Base-by-base conservation (phyloP, 305 asterid genomes). In the Fraxinus dipetala region DNA sequence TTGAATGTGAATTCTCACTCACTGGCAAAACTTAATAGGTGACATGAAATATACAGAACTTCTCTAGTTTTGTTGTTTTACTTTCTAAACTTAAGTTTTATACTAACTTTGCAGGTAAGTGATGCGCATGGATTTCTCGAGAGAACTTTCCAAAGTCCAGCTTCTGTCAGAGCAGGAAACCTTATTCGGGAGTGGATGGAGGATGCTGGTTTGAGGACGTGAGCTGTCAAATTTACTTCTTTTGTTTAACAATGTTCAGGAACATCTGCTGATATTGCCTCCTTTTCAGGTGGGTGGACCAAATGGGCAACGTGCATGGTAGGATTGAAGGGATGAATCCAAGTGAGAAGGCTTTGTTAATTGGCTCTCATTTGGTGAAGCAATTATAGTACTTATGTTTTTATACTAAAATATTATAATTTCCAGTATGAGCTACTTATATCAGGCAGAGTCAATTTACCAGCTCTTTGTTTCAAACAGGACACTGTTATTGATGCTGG, bases 401-500 rank as follows among this genome's bases (percentile, higher is more conserved):
- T 48, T 43, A 80, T 80, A 51, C 24, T 26, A 59, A 56, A 76
- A 73, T 80, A 63, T 79, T 16, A 67, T 4, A 83, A 59, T 75
- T 72, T 69, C 67, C 38, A 48, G 77, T 70, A 22, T 51, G 35
- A 69, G 79, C 63, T 18, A 48, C 78, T 79, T 84, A 72, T 14
- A 45, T 73, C 83, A 78, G 43, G 45, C 67, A 72, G 3, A 38
- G 36, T 18, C 20, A 51, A 38, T 28, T 75, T 79, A 78, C 80
- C 78, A 72, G 75, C 36, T 77, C 76, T 85, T 51, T 30, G 73
- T 88, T 82, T 82, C 63, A 45, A 84, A 84, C 88, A 96, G 98
- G 99, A 96, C 82, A 96, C 99, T 34, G 99, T 96, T 77, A 89
- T 93, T 79, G 99, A 96, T 87, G 99, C 98, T 88, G 99, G 98